Evolutionary conservation across 2,329 filamentous ascomycete species (phyloP), one percentile per base, ranked within the genome.

Genomic region (Penicillium griseofulvum): DNA sequence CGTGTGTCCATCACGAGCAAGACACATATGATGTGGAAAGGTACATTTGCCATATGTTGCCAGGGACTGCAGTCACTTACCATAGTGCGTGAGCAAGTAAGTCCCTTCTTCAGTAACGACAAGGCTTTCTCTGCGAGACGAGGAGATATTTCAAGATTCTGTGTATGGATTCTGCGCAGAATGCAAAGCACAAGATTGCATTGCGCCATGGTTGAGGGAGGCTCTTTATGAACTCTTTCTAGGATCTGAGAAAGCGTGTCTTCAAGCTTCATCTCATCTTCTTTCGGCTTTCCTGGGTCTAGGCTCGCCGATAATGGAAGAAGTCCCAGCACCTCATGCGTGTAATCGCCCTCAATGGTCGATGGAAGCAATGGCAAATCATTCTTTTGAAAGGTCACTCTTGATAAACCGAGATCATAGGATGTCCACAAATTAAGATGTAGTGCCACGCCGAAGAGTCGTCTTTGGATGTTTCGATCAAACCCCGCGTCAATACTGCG

Each of bases 11-110:
- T 79, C 0, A 78, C 80, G 1, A 85, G 73, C 8, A 84, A 69
- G 0, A 82, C 70, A 53, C 81, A 83, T 17, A 83, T 76, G 2
- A 81, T 78, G 37, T 84, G 82, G 49, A 85, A 85, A 0, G 82
- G 82, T 0, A 84, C 79, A 44, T 85, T 83, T 24, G 80, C 80
- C 38, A 82, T 76, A 49, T 85, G 82, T 60, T 84, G 82, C 82
- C 82, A 85, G 0, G 81, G 82, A 1, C 72, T 71, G 14, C 75
- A 72, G 24, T 68, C 67, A 2, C 70, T 68, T 0, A 79, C 66
- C 66, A 83, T 77, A 2, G 61, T 65, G 2, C 75, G 74, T 0
- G 81, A 79, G 1, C 77, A 76, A 2, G 68, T 65, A 2, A 84
- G 73, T 0, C 76, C 80, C 9, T 72, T 69, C 29, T 58, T 61